Conservation (phyloP, 805 yeast species). For the Candida tibetensis region DNA sequence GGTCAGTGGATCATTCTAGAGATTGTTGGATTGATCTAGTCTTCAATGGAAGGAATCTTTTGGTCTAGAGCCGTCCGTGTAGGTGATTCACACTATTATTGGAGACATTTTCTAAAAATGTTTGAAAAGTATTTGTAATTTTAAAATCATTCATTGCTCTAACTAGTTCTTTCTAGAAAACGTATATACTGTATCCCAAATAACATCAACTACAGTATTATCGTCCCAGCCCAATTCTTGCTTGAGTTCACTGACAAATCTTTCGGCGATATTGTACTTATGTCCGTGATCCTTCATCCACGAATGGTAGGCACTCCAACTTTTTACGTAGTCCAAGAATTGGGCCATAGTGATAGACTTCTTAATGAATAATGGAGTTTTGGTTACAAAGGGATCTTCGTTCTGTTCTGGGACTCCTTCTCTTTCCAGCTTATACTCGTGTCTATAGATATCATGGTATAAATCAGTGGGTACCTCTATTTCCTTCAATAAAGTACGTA, state of each 20-base stretch:
- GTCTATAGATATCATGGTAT: constrained; percentile 23
- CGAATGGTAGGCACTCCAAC: constrained; percentile 40
- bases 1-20: too few species aligned
- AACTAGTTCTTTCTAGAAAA: constrained; percentile 38
- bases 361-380: constrained; percentile 22
- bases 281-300: constrained; percentile 34
- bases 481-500: constrained; percentile 35
- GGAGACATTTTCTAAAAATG: too few species aligned
- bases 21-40: too few species aligned
- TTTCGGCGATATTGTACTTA: constrained; percentile 47
- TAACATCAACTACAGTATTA: constrained; percentile 40
- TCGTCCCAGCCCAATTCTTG: constrained; percentile 45
- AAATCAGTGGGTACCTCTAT: constrained; percentile 32
- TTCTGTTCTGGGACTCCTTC: constrained; percentile 14
- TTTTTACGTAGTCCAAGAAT: constrained; percentile 27
- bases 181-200: constrained; percentile 56
- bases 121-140: too few species aligned
- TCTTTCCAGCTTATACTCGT: constrained; percentile 17
- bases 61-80: too few species aligned
- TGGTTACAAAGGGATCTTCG: constrained; percentile 8
- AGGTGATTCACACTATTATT: too few species aligned
- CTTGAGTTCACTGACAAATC: constrained; percentile 43
- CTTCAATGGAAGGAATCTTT: too few species aligned
- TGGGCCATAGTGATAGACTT: constrained; percentile 17
- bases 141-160: too few species aligned